Conservation (phyloP, 2,329 filamentous ascomycete genomes). For the Ceratocystis ficicola region DNA sequence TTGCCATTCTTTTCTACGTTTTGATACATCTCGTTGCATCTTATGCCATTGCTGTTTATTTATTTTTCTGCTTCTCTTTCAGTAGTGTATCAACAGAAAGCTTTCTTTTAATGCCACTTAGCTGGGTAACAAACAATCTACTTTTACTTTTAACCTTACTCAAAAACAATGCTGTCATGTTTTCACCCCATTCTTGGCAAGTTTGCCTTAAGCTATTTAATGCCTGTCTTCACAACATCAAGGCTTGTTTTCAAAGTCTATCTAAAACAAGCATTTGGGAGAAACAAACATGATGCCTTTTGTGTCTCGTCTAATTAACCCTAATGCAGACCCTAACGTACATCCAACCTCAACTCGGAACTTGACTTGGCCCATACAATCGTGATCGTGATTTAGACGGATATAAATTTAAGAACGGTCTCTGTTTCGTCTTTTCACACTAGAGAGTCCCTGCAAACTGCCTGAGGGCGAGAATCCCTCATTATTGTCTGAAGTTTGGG, state of each 20-base stretch:
- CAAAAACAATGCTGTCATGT: no score
- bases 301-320: no score
- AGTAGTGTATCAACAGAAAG: background rate
- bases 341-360: background rate
- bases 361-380: background rate
- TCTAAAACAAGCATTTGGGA: no score
- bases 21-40: background rate
- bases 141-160: no score
- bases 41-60: background rate
- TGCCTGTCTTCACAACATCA: no score
- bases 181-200: no score
- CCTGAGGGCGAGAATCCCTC: background rate
- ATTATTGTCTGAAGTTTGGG: background rate
- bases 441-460: background rate
- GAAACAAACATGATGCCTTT: no score
- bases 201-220: no score
- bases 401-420: background rate
- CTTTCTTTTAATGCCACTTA: background rate
- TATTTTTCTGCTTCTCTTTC: slow-evolving; percentile 8
- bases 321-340: no score
- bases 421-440: background rate
- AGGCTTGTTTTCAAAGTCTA: no score
- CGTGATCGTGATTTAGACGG: background rate
- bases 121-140: background rate
- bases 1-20: background rate